Evolutionary conservation across 345 rosid genomes (phyloP).

Genomic region (Eucalyptus polyanthemos): DNA sequence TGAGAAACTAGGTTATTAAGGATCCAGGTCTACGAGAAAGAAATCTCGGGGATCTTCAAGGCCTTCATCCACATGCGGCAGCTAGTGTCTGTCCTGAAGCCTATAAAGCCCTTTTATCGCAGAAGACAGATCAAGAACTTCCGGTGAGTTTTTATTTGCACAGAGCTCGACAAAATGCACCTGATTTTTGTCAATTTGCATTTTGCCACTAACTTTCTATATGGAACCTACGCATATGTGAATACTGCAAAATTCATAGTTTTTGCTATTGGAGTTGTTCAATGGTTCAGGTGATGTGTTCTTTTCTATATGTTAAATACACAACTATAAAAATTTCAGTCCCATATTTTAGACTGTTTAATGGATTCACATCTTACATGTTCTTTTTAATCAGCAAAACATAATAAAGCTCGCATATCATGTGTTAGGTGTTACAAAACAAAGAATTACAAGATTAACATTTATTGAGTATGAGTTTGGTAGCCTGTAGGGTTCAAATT

Average conservation of each 20-base stretch:
- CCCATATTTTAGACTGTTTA: background rate
- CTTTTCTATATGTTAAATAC: background rate
- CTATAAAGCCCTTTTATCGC: constrained; percentile 46
- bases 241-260: background rate
- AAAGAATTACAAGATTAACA: background rate
- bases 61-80: background rate
- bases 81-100: constrained; percentile 18
- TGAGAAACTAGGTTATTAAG: background rate
- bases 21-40: background rate
- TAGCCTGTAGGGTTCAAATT: background rate
- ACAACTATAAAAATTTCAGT: background rate
- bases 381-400: background rate
- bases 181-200: background rate
- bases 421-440: background rate
- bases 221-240: background rate
- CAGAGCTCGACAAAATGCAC: background rate
- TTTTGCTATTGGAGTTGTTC: background rate
- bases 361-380: background rate
- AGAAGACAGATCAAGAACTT: constrained; percentile 43
- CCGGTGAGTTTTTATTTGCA: constrained; percentile 35
- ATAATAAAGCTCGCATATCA: background rate
- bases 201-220: background rate
- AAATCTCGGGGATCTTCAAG: background rate
- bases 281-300: background rate
- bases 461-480: background rate